A percentile compares a stretch with the other conserved stretches of the same genome.
phyloP scores from a whole-genome alignment of 768 basidiomycete genomes.

The Collybia nuda region DNA sequence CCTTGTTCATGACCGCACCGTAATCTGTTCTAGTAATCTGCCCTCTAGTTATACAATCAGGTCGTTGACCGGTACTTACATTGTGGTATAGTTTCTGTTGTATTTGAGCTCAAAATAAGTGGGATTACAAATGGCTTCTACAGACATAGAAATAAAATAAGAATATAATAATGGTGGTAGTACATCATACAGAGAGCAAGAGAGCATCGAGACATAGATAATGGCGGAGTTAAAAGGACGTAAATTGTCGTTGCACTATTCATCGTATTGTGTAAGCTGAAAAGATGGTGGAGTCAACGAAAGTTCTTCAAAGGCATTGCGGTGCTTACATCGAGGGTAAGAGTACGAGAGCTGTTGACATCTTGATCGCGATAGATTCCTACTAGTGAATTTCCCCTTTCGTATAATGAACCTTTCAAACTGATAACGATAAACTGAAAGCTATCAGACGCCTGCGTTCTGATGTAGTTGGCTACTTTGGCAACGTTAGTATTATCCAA shows the following conservation, averaged over 20 bases:
- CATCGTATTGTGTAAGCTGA: slow-evolving; percentile 65
- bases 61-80: too few species aligned
- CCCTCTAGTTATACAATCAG: too few species aligned
- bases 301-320: neutral
- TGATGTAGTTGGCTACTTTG: slow-evolving; percentile 92
- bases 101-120: too few species aligned
- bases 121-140: too few species aligned
- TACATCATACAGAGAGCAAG: neutral
- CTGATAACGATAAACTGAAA: slow-evolving; percentile 99
- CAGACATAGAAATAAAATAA: too few species aligned
- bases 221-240: neutral
- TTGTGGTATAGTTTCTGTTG: too few species aligned
- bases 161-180: neutral
- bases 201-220: neutral
- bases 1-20: too few species aligned
- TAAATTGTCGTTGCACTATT: slow-evolving; percentile 25
- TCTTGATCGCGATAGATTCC: slow-evolving; percentile 96
- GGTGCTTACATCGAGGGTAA: slow-evolving; percentile 83
- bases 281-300: neutral
- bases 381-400: slow-evolving; percentile 85
- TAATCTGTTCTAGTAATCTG: too few species aligned
- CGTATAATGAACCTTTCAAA: slow-evolving; percentile 90
- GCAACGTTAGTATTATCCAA: slow-evolving; percentile 99
- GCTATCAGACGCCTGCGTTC: slow-evolving; percentile 73
- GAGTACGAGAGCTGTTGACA: slow-evolving; percentile 85